phyloP scores from a whole-genome alignment of 352 stramenopile species.

The Pythium coloratum region DNA sequence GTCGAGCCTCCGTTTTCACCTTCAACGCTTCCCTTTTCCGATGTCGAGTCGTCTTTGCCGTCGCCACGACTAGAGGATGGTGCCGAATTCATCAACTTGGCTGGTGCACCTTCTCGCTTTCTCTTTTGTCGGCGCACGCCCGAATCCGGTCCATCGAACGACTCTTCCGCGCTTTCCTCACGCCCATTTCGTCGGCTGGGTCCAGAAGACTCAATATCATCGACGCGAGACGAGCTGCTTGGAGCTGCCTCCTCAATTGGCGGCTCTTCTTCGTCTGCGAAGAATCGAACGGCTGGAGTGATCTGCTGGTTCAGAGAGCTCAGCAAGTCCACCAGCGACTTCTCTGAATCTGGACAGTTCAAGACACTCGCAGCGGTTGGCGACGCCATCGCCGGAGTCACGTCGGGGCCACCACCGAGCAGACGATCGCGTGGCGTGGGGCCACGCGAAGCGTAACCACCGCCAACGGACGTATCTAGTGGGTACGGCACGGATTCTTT shows the following conservation, averaged over 20 bases:
- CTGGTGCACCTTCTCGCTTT: conserved; percentile 25
- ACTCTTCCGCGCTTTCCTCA: background rate
- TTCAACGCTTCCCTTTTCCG: background rate
- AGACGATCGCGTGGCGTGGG: background rate
- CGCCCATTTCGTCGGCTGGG: background rate
- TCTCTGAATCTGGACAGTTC: conserved; percentile 69
- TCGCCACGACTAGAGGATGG: background rate
- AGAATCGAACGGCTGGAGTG: conserved; percentile 24
- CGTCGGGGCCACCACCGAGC: conserved; percentile 1
- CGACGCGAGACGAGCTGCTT: background rate
- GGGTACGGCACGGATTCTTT: conserved; percentile 39
- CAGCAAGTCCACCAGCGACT: conserved; percentile 62
- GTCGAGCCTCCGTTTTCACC: background rate
- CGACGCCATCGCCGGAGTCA: conserved; percentile 29
- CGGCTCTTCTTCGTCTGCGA: conserved; percentile 21
- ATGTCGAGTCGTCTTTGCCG: background rate
- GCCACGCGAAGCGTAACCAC: background rate
- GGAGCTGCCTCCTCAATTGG: conserved; percentile 6
- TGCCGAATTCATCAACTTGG: background rate
- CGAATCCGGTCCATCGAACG: background rate
- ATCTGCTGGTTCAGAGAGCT: conserved; percentile 59
- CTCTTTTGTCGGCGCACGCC: conserved; percentile 24
- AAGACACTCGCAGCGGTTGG: conserved; percentile 55
- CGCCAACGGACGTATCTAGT: background rate
- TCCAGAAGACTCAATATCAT: background rate